Percentiles rank a stretch among this genome's conserved stretches.
phyloP scores from a whole-genome alignment of 306 rosid genomes.

The Geum urbanum region DNA sequence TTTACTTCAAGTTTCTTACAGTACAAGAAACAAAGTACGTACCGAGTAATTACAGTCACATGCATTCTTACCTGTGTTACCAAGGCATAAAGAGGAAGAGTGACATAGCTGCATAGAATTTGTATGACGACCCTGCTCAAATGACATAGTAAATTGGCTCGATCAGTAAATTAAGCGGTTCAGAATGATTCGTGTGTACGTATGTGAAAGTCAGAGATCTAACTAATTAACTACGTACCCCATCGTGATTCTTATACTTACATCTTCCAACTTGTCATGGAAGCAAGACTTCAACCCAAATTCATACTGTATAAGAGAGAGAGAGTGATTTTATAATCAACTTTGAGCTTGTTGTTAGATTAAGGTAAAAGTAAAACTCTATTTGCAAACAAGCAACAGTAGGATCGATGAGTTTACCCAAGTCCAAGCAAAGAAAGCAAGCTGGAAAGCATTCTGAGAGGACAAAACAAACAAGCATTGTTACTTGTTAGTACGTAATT shows the following conservation, averaged over 20 bases:
- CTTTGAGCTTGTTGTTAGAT: not conserved
- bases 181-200: not conserved
- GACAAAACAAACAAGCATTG: not conserved
- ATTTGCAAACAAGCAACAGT: not conserved
- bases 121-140: conserved; percentile 56
- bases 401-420: conserved; percentile 36
- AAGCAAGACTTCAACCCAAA: conserved; percentile 62
- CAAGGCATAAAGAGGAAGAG: conserved; percentile 82
- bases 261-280: conserved; percentile 47
- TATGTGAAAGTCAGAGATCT: not conserved
- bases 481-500: too few species aligned
- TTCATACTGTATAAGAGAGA: conserved; percentile 41
- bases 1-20: not conserved
- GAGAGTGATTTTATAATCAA: not conserved
- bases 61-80: conserved; percentile 63
- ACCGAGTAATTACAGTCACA: not conserved
- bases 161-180: not conserved
- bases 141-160: not conserved
- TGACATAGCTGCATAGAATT: conserved; percentile 81
- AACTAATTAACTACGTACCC: conserved; percentile 42
- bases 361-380: not conserved
- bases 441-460: conserved; percentile 78
- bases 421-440: conserved; percentile 79
- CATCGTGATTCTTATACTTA: conserved; percentile 57
- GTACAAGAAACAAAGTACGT: not conserved